Evolutionary conservation across 139 green algal genomes (phyloP), one percentile per base, ranked within the genome.

Genomic region (Chlorella sorokiniana): DNA sequence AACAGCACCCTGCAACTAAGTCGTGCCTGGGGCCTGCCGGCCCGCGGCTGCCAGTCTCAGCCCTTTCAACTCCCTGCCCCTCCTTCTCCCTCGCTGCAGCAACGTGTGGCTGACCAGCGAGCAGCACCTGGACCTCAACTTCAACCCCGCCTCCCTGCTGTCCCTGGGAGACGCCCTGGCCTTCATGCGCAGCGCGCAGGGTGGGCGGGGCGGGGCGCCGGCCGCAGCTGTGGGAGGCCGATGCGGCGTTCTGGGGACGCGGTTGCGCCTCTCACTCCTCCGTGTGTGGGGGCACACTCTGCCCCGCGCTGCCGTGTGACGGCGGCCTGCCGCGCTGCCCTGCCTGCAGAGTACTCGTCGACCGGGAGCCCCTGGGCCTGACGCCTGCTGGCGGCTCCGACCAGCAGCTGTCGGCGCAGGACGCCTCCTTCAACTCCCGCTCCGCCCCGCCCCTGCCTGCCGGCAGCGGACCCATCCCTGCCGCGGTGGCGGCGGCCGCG

Each of bases 131-230:
- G 89, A 93, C 74, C 41, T 92, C 16, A 87, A 89, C 41, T 96
- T 97, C 84, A 93, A 95, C 84, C 93, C 93, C 9, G 89, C 93
- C 1, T 86, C 81, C 20, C 88, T 97, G 61, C 88, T 97, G 8
- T 92, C 89, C 37, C 45, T 97, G 35, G 93, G 93, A 4, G 93
- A 97, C 61, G 69, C 69, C 38, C 69, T 93, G 22, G 88, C 89
- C 2, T 95, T 96, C 79, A 63, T 69, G 8, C 81, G 79, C 11
- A 73, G 78, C 3, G 44, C 64, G 8, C 75, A 81, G 38, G 62
- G 59, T 70, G 75, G 29, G 73, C 2, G 25, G 22, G 11, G 56
- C 56, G 29, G 56, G n/a, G 18, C 6, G 48, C 14, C 48, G 16
- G 48, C 48, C 14, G 48, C 48, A 59, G 11, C 16, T 59, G 14